Base-by-base conservation (phyloP, 768 basidiomycete species). In the Suillus hirtellus region DNA sequence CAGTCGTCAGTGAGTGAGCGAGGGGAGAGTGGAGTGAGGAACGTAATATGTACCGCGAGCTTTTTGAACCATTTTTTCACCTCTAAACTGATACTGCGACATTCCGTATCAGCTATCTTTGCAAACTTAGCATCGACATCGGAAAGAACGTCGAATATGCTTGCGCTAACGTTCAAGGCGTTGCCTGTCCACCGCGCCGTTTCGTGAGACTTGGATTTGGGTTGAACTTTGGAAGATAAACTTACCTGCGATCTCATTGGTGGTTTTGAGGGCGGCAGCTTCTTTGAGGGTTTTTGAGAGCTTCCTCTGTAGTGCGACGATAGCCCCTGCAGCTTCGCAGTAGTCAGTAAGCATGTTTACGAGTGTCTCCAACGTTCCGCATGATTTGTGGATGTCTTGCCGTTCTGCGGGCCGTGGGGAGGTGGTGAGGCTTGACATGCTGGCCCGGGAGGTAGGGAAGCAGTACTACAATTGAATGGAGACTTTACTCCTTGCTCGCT, bases 61-160 rank as follows among this genome's bases (percentile, higher is more conserved):
- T 88, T 92, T 84, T 90, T 92, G 80, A 93, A 88, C 90, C 91
- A 93, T 69, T 90, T 93, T 80, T 87, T 89, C 47, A 92, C 86
- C 66, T 92, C 91, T 37, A 78, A 73, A 66, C 84, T 86, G 58
- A 92, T 77, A 24, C 62, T 69, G 65, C 87, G 86, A 64, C 86
- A 90, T 66, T 93, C 91, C 75, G 86, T 92, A 67, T 90, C 89
- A 14, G 83, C 83, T 64, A 89, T 71, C 76, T 89, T 93, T 47
- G 85, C 83, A 73, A 91, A 92, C 77, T 90, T 93, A 66, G 77
- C 63, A 69, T 92, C 88, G 59, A 92, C 82, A 35, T 93, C 90
- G 2, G 84, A 82, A 53, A 91, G 76, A 17, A 82, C 78, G 59
- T 94, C 91, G 70, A 92, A 89, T 49, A 94, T 81, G 61, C 64